A percentile compares a stretch with the other conserved stretches of the same genome.
These are phyloP conservation scores for Rhododendron kiyosumense DNA, from an alignment of 148 eudicot genomes.

Conservation along the genomic window DNA sequence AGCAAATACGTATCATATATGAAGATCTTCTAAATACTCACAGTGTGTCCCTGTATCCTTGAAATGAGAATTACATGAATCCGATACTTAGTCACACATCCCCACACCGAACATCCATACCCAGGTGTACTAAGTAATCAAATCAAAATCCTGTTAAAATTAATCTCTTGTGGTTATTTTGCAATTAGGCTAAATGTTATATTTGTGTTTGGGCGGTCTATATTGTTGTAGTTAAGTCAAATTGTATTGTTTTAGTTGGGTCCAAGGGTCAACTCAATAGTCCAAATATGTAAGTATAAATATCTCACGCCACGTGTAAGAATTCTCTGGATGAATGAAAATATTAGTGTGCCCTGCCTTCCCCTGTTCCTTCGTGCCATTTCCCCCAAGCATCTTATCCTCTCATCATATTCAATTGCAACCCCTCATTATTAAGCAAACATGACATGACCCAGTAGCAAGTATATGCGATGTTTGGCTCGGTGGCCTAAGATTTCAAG, in stretches of 20 bases:
- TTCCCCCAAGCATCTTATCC: background rate
- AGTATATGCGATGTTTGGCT: too few species aligned
- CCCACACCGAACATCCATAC: background rate
- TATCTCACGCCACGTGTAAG: background rate
- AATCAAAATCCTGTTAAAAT: too few species aligned
- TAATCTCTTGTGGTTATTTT: background rate
- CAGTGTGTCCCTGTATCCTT: background rate
- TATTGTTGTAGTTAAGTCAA: background rate
- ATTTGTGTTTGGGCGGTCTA: background rate
- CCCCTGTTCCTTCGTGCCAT: background rate
- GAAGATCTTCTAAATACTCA: too few species aligned
- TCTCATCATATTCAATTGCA: too few species aligned
- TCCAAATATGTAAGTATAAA: background rate
- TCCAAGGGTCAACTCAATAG: background rate
- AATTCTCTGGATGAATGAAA: background rate
- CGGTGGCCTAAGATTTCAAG: too few species aligned
- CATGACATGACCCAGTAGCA: too few species aligned
- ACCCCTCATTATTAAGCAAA: too few species aligned
- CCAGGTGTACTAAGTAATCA: background rate
- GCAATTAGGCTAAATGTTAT: background rate
- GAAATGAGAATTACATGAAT: background rate
- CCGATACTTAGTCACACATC: background rate
- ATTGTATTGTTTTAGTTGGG: background rate
- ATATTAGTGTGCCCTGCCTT: background rate
- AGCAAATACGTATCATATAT: background rate